phyloP scores from a whole-genome alignment of 2,329 filamentous ascomycete species.

The Aschersonia sp. region DNA sequence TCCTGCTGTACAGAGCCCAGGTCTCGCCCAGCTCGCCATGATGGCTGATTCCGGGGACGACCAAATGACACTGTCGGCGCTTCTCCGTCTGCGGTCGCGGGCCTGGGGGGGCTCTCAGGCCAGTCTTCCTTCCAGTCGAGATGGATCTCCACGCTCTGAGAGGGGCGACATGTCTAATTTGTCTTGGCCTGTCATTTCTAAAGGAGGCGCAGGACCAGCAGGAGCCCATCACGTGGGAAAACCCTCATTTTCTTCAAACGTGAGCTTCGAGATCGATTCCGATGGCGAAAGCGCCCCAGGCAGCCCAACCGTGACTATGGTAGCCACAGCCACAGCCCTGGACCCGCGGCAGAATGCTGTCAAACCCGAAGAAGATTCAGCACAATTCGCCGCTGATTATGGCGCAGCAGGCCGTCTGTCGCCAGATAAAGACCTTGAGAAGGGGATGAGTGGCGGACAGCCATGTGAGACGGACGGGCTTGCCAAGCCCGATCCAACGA shows the following conservation, averaged over 20 bases:
- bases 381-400: background rate
- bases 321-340: slow-evolving; percentile 12
- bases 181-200: slow-evolving; percentile 3
- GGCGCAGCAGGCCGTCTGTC: background rate
- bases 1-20: slow-evolving; percentile 46
- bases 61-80: slow-evolving; percentile 58
- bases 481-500: background rate
- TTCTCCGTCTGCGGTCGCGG: slow-evolving; percentile 57
- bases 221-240: slow-evolving; percentile 24
- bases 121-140: slow-evolving; percentile 44
- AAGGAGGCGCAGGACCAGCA: slow-evolving; percentile 1
- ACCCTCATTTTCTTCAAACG: slow-evolving; percentile 33
- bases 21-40: slow-evolving; percentile 62
- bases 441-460: background rate
- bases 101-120: slow-evolving; percentile 73
- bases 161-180: slow-evolving; percentile 25
- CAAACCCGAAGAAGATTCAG: background rate
- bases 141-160: slow-evolving; percentile 34
- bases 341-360: background rate
- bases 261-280: slow-evolving; percentile 32
- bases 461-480: background rate
- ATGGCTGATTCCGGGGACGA: slow-evolving; percentile 42
- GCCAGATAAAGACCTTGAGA: background rate
- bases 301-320: slow-evolving; percentile 36
- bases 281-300: slow-evolving; percentile 29